These are phyloP conservation scores for Leishmania major DNA, from an alignment of 208 protist genomes.

Conservation along the genomic window DNA sequence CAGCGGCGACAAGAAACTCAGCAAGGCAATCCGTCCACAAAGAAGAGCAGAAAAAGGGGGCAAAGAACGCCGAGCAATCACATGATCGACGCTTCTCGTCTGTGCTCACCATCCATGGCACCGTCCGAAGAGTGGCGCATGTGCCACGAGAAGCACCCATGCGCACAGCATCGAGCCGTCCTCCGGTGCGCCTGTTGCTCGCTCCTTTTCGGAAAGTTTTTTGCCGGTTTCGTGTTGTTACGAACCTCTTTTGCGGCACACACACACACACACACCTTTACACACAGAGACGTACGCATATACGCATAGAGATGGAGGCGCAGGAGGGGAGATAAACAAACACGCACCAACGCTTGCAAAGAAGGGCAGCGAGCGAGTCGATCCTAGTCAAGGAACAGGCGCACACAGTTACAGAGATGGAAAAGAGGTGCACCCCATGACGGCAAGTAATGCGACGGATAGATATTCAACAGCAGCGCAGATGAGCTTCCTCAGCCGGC, in stretches of 20 bases:
- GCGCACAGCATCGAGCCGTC: neutral
- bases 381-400: neutral
- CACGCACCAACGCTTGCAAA: neutral
- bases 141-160: neutral
- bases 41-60: neutral
- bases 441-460: neutral
- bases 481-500: neutral
- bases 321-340: neutral
- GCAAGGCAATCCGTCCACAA: neutral
- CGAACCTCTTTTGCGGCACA: neutral
- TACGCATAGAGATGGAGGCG: neutral
- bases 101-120: neutral
- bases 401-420: constrained; percentile 9
- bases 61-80: neutral
- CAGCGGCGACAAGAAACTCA: neutral
- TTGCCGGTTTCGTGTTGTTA: neutral
- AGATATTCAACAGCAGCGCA: neutral
- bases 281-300: neutral
- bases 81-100: neutral
- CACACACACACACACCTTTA: neutral
- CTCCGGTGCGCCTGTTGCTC: neutral
- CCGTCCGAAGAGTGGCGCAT: neutral
- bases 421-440: neutral
- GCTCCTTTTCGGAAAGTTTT: neutral
- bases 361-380: neutral